Conservation (phyloP, 192 early-diverging fungal species). For the Haplosporangium gracile region DNA sequence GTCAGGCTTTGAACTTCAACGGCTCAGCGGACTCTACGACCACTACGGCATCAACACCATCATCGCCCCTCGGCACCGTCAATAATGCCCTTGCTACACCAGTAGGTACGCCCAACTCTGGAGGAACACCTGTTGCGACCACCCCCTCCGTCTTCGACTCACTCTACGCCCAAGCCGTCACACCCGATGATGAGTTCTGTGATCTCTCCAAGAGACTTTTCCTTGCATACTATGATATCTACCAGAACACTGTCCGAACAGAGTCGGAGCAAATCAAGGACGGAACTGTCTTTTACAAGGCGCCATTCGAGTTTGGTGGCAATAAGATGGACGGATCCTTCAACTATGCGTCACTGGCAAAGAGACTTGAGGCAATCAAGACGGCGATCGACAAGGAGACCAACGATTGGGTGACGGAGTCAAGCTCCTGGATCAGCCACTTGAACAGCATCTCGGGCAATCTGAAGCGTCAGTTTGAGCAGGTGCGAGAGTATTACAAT, state of each 20-base stretch:
- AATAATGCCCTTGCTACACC: conserved; percentile 31
- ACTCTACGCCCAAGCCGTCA: conserved; percentile 52
- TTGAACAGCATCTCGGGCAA: conserved; percentile 68
- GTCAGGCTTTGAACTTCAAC: conserved; percentile 20
- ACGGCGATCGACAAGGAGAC: conserved; percentile 60
- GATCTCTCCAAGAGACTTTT: conserved; percentile 71
- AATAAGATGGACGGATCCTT: conserved; percentile 70
- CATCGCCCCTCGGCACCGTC: conserved; percentile 15
- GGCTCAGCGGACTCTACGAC: conserved; percentile 15
- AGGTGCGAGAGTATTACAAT: conserved; percentile 64
- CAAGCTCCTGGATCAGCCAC: conserved; percentile 58
- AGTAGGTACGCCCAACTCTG: conserved; percentile 39
- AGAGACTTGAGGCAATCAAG: conserved; percentile 61
- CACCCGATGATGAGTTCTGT: conserved; percentile 62
- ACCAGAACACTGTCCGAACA: conserved; percentile 60
- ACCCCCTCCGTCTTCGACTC: conserved; percentile 46
- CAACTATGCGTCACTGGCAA: conserved; percentile 56
- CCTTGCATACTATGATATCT: conserved; percentile 67
- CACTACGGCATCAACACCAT: conserved; percentile 20
- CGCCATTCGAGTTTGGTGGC: conserved; percentile 63
- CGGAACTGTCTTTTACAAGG: conserved; percentile 58
- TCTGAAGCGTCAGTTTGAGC: conserved; percentile 66
- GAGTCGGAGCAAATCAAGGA: conserved; percentile 62
- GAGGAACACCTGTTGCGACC: conserved; percentile 24
- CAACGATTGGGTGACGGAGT: conserved; percentile 61